A percentile compares a stretch with the other conserved stretches of the same genome.
Conservation (phyloP, 108 stramenopile genomes). For the Nitzschia sp. region DNA sequence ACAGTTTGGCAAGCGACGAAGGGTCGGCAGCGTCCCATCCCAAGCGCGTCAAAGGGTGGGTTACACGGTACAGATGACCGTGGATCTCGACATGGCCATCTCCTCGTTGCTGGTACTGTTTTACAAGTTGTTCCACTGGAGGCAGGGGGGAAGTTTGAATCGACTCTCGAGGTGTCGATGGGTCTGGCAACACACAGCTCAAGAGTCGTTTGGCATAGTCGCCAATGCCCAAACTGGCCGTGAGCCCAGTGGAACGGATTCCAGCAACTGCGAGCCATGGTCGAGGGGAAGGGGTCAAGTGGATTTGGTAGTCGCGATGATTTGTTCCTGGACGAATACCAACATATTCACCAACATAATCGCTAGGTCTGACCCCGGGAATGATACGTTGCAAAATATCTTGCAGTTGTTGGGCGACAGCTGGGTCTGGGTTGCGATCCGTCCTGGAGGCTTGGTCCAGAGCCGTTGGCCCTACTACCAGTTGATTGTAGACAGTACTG, state of each 20-base stretch:
- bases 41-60: slow-evolving; percentile 68
- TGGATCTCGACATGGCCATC: slow-evolving; percentile 53
- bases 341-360: slow-evolving; percentile 68
- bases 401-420: slow-evolving; percentile 47
- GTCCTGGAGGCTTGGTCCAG: slow-evolving; percentile 56
- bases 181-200: slow-evolving; percentile 23
- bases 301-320: slow-evolving; percentile 78
- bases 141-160: slow-evolving; percentile 56
- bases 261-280: slow-evolving; percentile 71
- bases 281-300: slow-evolving; percentile 20
- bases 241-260: slow-evolving; percentile 79
- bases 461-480: slow-evolving; percentile 86
- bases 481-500: slow-evolving; percentile 68
- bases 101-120: slow-evolving; percentile 44
- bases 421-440: slow-evolving; percentile 49
- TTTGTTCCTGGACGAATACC: slow-evolving; percentile 79
- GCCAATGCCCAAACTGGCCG: slow-evolving; percentile 77
- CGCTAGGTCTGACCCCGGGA: slow-evolving; percentile 23
- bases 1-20: too few relatives aligned
- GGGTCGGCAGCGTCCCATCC: slow-evolving; percentile 39
- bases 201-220: slow-evolving; percentile 56
- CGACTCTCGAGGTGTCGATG: background rate
- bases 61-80: slow-evolving; percentile 58
- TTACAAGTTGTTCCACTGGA: slow-evolving; percentile 40
- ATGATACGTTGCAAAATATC: slow-evolving; percentile 37